These are phyloP conservation scores for Trichocladium uniseriatum DNA, from an alignment of 495 filamentous ascomycete genomes.

Conservation along the genomic window DNA sequence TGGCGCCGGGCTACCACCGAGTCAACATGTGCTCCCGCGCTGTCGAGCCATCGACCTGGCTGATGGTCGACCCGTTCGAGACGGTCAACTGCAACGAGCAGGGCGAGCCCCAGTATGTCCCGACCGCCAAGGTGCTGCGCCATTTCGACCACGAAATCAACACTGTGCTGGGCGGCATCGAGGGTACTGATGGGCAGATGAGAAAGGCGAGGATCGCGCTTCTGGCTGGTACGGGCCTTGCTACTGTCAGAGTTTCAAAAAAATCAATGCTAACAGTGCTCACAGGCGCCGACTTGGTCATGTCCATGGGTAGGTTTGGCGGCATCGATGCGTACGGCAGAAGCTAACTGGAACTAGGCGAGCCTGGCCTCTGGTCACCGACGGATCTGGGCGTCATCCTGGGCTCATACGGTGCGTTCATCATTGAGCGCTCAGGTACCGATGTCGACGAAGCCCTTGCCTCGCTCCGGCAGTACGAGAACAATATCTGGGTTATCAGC, in stretches of 20 bases:
- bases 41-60: slow-evolving; percentile 64
- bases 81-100: slow-evolving; percentile 40
- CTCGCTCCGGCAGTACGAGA: slow-evolving; percentile 54
- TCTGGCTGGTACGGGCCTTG: slow-evolving; percentile 13
- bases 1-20: slow-evolving; percentile 46
- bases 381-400: slow-evolving; percentile 81
- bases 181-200: slow-evolving; percentile 48
- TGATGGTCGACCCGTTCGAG: slow-evolving; percentile 78
- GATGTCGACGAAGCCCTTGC: slow-evolving; percentile 77
- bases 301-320: slow-evolving; percentile 54
- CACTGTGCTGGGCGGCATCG: slow-evolving; percentile 61
- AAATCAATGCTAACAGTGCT: slow-evolving; percentile 25
- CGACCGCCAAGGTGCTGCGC: slow-evolving; percentile 79
- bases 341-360: slow-evolving; percentile 23
- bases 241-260: neutral
- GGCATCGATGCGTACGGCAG: neutral
- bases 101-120: slow-evolving; percentile 68
- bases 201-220: slow-evolving; percentile 57
- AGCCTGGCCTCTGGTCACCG: slow-evolving; percentile 64
- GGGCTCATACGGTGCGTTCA: slow-evolving; percentile 77
- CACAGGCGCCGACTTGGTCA: slow-evolving; percentile 74
- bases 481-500: slow-evolving; percentile 78
- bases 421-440: slow-evolving; percentile 82
- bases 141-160: slow-evolving; percentile 89
- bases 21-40: slow-evolving; percentile 68